A percentile compares a stretch with the other conserved stretches of the same genome.
phyloP scores from a whole-genome alignment of 352 stramenopile genomes.

The Phytopythium kandeliae region DNA sequence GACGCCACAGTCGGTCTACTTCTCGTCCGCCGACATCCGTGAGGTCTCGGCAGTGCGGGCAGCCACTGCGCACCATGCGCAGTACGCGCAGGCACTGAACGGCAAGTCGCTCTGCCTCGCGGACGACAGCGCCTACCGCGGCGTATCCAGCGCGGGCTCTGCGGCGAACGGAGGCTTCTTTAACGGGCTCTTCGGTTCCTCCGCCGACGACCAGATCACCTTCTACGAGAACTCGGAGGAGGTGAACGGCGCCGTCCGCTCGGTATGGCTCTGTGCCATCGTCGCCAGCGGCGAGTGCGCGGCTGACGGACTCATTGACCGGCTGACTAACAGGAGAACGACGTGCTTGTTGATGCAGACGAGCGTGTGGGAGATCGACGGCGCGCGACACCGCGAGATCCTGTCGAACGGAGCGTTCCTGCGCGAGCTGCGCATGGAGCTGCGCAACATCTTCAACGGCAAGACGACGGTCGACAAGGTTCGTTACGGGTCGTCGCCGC shows the following conservation, averaged over 20 bases:
- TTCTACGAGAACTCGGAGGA: slow-evolving; percentile 61
- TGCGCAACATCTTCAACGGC: slow-evolving; percentile 62
- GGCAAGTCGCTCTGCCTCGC: slow-evolving; percentile 37
- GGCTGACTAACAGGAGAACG: too few species aligned
- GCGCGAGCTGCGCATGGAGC: slow-evolving; percentile 61
- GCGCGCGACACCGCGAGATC: slow-evolving; percentile 64
- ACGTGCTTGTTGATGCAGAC: slow-evolving; percentile 25
- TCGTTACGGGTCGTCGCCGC: background rate
- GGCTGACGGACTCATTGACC: background rate
- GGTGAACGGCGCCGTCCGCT: slow-evolving; percentile 16
- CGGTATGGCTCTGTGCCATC: slow-evolving; percentile 20
- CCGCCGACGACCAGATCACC: slow-evolving; percentile 51
- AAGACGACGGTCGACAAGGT: slow-evolving; percentile 51
- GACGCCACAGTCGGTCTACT: slow-evolving; percentile 68
- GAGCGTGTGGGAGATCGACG: slow-evolving; percentile 79
- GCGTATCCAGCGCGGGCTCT: slow-evolving; percentile 4
- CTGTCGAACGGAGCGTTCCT: slow-evolving; percentile 66
- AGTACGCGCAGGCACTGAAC: slow-evolving; percentile 43
- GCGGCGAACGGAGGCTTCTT: slow-evolving; percentile 33
- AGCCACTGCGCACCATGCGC: slow-evolving; percentile 41
- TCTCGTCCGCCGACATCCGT: slow-evolving; percentile 48
- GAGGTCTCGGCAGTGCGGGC: slow-evolving; percentile 40
- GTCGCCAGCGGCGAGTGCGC: background rate
- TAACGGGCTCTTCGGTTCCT: slow-evolving; percentile 49
- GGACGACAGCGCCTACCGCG: slow-evolving; percentile 3